Evolutionary conservation across 2,329 filamentous ascomycete species (phyloP), one percentile per base, ranked within the genome.

Genomic region (Herpotrichia juniperi): DNA sequence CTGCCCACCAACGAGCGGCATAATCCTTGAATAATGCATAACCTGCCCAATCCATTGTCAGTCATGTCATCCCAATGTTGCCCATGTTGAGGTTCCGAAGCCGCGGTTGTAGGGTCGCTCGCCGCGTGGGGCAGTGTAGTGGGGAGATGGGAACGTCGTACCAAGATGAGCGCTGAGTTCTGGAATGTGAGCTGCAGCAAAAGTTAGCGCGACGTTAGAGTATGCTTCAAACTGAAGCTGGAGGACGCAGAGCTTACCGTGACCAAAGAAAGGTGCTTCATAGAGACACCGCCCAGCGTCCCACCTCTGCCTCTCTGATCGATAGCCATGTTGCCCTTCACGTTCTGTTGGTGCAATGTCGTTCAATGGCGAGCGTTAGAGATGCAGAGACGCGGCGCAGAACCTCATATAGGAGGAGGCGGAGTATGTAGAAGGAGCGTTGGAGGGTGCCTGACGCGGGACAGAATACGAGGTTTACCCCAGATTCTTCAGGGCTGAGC

Each of bases 11-110:
- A 84, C 81, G 9, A 87, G 82, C n/a, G 92, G 89, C 93, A 97
- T 97, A 54, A 96, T 87, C 59, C 93, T 86, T 25, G 93, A 96
- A 75, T 97, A 96, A 78, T 97, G 93, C 82, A 96, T 89, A 50
- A 97, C 83, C 90, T 93, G 67, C 24, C 21, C 37, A 28, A 31
- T 57, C 42, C 21, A 51, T 61, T 21, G 48, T 58, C 40, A 61
- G 56, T n/a, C n/a, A n/a, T n/a, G n/a, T n/a, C 35, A 11, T 40
- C n/a, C 24, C 37, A 40, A 14, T 19, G 19, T 24, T 24, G n/a
- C n/a, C n/a, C n/a, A n/a, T n/a, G n/a, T 16, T n/a, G 37, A 14
- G 16, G 21, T 40, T 24, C 37, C 37, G 37, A 30, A 31, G 17
- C 43, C 45, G 44, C 35, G 16, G 40, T 42, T 43, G 25, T 48